Base-by-base conservation (phyloP, 208 protist genomes). In the Leishmania turanica region DNA sequence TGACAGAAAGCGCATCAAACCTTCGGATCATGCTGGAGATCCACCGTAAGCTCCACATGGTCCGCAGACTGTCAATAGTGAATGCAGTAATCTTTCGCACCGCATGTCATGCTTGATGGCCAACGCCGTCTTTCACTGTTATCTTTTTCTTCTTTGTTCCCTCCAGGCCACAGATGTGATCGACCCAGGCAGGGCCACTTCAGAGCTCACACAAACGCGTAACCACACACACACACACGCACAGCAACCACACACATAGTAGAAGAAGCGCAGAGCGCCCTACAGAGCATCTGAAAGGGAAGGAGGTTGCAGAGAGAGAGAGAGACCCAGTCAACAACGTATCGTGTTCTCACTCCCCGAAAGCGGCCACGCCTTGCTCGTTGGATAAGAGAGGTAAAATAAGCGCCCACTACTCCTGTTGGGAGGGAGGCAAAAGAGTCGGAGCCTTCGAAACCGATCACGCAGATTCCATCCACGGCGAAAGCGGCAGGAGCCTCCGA, bases 361-460 rank as follows among this genome's bases (percentile, higher is more conserved):
- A 82, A 77, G 69, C 24, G 15, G 24, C 19, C 69, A 19, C 27
- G 45, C 51, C 19, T 62, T 53, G 31, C 45, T 47, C 27, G 3
- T 54, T 24, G 45, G 13, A 73, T 3, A 76, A 75, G 27, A 71
- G 56, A 69, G 17, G 7, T 70, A 54, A 51, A 82, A 56, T 68
- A 73, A 54, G 62, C 69, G n/a, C 11, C 37, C 45, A 70, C 66
- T 37, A 37, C 31, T 75, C 54, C 5, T 8, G 24, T 49, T 56
- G 27, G 37, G 40, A 53, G 37, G 37, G 40, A 66, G 31, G 56
- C 51, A 64, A 51, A 42, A 49, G 62, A n/a, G 78, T 34, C 54
- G 3, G 15, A 21, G 64, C 8, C 45, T 31, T 45, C 27, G 42
- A 51, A 73, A 37, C 45, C 45, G 69, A 37, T 21, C 11, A 8